Conservation (phyloP, 768 basidiomycete species). For the Candolleomyces efflorescens region DNA sequence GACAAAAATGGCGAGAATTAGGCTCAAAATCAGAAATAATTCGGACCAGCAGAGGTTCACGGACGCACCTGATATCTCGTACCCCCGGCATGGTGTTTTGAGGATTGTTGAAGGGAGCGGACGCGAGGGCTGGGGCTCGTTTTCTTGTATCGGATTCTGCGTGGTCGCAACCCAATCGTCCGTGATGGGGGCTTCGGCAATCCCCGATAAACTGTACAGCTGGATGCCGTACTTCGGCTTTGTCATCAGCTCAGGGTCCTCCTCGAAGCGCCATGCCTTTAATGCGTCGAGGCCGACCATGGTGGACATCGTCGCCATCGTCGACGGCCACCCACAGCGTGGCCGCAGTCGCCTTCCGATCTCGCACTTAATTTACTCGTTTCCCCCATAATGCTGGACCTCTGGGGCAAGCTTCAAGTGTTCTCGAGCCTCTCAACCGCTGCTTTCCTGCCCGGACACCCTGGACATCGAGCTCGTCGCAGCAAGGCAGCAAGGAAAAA, state of each 20-base stretch:
- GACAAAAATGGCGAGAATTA: constrained; percentile 13
- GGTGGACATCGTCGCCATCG: not conserved
- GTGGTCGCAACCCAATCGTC: constrained; percentile 10
- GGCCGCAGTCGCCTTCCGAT: not conserved
- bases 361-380: not conserved
- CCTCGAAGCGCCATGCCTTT: not conserved
- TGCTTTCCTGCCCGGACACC: no score
- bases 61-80: constrained; percentile 66
- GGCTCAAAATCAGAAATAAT: constrained; percentile 14
- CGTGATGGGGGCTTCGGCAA: constrained; percentile 34
- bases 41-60: not conserved
- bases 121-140: constrained; percentile 31
- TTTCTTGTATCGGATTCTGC: constrained; percentile 39
- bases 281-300: not conserved
- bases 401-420: not conserved
- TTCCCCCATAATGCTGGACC: not conserved
- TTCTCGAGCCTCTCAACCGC: no score
- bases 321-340: not conserved
- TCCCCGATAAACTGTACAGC: not conserved
- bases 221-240: not conserved
- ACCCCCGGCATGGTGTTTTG: constrained; percentile 71
- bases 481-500: no score
- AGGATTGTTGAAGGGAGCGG: constrained; percentile 42
- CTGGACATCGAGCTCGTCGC: no score
- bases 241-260: not conserved